phyloP scores from a whole-genome alignment of 1,284 basidiomycete genomes.

The Clitocybe nebularis region DNA sequence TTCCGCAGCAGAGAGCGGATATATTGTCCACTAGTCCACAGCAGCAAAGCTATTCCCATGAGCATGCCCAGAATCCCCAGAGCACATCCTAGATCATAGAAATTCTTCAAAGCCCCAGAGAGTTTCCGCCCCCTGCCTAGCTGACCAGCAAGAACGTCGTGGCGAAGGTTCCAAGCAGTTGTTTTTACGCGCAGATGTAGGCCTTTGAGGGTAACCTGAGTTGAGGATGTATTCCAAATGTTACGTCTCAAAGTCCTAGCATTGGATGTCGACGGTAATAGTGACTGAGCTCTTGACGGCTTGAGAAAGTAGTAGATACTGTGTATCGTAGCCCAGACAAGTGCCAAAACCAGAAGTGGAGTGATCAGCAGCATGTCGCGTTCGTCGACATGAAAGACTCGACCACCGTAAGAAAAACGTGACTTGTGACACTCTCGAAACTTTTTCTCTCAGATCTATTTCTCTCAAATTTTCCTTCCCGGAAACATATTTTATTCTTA shows the following conservation, averaged over 20 bases:
- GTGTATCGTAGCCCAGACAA: slow-evolving; percentile 22
- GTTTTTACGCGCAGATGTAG: slow-evolving; percentile 51
- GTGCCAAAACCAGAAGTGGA: slow-evolving; percentile 15
- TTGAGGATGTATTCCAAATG: slow-evolving; percentile 14
- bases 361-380: slow-evolving; percentile 17
- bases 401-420: no score
- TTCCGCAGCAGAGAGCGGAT: slow-evolving; percentile 14
- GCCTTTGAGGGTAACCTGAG: slow-evolving; percentile 25
- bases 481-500: no score
- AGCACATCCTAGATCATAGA: slow-evolving; percentile 52
- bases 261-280: slow-evolving; percentile 13
- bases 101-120: slow-evolving; percentile 23
- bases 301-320: slow-evolving; percentile 14
- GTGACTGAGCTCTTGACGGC: slow-evolving; percentile 9
- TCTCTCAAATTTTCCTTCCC: no score
- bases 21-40: slow-evolving; percentile 30
- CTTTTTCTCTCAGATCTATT: no score
- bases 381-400: no score
- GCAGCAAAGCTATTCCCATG: slow-evolving; percentile 36
- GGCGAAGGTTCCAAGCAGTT: slow-evolving; percentile 45
- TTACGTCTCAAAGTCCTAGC: slow-evolving; percentile 6
- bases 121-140: slow-evolving; percentile 25
- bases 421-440: no score
- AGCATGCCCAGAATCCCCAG: slow-evolving; percentile 49
- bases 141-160: slow-evolving; percentile 38